Evolutionary conservation across 495 filamentous ascomycete species (phyloP), one percentile per base, ranked within the genome.

Genomic region (Cercophora scortea): DNA sequence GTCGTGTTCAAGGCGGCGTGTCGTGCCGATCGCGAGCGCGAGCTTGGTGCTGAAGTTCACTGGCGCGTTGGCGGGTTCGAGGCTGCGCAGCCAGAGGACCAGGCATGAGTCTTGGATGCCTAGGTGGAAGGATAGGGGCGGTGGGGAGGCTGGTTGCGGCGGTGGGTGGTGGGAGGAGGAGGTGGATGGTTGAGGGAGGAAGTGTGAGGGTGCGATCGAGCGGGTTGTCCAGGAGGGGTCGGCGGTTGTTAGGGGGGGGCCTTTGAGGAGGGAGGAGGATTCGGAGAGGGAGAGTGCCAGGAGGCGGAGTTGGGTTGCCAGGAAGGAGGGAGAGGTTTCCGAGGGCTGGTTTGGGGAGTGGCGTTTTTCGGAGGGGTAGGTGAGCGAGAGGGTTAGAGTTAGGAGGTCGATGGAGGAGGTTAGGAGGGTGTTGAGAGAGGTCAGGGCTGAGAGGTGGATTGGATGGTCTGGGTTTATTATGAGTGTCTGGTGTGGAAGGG

Each of bases 381-480:
- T 60, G 62, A 76, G 85, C 69, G 79, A 85, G 17, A 81, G 79
- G 50, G 85, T 88, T 18, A 91, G 80, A 60, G 86, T 82, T 16
- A 94, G 79, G 52, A 92, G 77, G 63, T 90, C 88, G 47, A 95
- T 78, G 35, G 83, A 79, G 53, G 85, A 77, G 50, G 86, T 87
- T 54, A 96, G 84, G n/a, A 87, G 74, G 19, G 81, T 78, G 43
- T 86, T 78, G 32, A 92, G 79, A 45, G 78, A 72, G n/a, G 79
- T 75, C 19, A 96, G 74, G 45, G 90, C 82, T 19, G 77, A 72
- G 47, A 96, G 78, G 32, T 63, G 75, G 69, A 77, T 87, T 49
- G 64, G 84, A 69, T 67, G 77, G 73, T 70, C 70, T 64, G 60
- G 72, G 58, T 69, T 77, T 62, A 72, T 76, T 63, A 53, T 63